A percentile compares a stretch with the other conserved stretches of the same genome.
These are phyloP conservation scores for Ceratocystis eucalypticola DNA, from an alignment of 2,329 filamentous ascomycete species.

Conservation along the genomic window DNA sequence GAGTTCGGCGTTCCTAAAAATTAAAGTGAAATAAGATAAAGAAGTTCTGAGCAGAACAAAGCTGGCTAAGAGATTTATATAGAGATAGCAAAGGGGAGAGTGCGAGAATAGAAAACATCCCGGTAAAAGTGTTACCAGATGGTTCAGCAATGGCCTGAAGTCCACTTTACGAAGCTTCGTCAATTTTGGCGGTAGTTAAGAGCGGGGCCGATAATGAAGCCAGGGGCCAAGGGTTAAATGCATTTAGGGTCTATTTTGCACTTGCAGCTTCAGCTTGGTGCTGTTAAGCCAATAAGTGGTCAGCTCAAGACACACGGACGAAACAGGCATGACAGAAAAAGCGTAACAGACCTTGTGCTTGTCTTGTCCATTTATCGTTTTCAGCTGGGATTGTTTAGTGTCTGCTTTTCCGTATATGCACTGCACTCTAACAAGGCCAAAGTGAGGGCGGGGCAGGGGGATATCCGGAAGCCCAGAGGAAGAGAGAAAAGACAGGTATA, in stretches of 20 bases:
- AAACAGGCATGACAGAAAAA: neutral
- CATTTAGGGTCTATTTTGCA: neutral
- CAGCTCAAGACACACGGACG: neutral
- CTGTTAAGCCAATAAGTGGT: neutral
- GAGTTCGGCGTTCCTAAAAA: no score
- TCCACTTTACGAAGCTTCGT: no score
- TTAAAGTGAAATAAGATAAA: no score
- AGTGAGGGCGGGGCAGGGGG: neutral
- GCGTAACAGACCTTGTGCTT: neutral
- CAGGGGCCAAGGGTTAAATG: neutral
- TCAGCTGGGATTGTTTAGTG: neutral
- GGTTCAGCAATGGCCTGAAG: no score
- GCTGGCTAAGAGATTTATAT: no score
- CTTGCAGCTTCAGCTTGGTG: neutral
- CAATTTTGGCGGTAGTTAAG: neutral
- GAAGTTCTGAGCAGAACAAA: no score
- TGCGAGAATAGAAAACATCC: no score
- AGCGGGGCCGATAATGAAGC: conserved; percentile 3
- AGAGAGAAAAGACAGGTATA: neutral
- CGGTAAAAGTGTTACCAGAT: no score
- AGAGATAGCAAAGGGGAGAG: no score
- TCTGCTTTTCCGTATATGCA: neutral
- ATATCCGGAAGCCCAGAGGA: neutral
- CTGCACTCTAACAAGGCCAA: neutral
- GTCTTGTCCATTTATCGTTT: neutral